phyloP scores from a whole-genome alignment of 169 alveolate genomes.

The Fabrea salina region DNA sequence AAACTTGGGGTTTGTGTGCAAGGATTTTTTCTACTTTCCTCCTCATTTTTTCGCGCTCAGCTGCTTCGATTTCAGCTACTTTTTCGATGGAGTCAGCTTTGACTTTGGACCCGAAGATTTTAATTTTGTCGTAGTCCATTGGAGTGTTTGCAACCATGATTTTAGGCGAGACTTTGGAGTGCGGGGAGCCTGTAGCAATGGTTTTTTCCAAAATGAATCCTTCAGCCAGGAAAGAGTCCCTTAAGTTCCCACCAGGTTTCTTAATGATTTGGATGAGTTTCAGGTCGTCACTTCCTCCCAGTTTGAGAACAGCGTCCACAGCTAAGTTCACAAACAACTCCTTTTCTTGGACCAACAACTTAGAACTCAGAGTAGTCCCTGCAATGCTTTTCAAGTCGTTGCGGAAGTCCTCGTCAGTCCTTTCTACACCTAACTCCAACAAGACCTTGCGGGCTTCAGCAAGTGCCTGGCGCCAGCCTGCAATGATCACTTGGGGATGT shows the following conservation, averaged over 20 bases:
- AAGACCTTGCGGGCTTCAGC: conserved; percentile 88
- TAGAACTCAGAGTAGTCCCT: conserved; percentile 97
- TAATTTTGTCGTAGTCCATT: conserved; percentile 99
- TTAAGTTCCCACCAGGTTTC: conserved; percentile 96
- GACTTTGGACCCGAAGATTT: conserved; percentile 98
- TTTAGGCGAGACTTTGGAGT: conserved; percentile 83
- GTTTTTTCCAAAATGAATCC: conserved; percentile 98
- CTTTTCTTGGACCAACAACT: conserved; percentile 93
- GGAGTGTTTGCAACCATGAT: conserved; percentile 98
- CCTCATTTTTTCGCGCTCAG: conserved; percentile 97
- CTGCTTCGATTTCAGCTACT: conserved; percentile 97
- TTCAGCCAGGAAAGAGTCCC: conserved; percentile 96
- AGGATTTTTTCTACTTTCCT: conserved; percentile 95
- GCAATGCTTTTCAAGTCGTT: conserved; percentile 95
- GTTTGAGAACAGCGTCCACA: conserved; percentile 96
- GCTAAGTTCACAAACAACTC: conserved; percentile 95
- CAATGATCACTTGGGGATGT: conserved; percentile 95
- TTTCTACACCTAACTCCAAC: conserved; percentile 81
- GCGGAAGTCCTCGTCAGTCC: conserved; percentile 78
- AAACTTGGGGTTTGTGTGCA: conserved; percentile 96
- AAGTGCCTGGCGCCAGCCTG: conserved; percentile 90
- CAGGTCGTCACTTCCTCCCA: conserved; percentile 84
- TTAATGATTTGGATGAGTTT: conserved; percentile 93
- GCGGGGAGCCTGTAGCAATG: conserved; percentile 95
- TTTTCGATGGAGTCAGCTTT: conserved; percentile 96